Evolutionary conservation across 306 rosid genomes (phyloP).

Genomic region (Sindora glabra): DNA sequence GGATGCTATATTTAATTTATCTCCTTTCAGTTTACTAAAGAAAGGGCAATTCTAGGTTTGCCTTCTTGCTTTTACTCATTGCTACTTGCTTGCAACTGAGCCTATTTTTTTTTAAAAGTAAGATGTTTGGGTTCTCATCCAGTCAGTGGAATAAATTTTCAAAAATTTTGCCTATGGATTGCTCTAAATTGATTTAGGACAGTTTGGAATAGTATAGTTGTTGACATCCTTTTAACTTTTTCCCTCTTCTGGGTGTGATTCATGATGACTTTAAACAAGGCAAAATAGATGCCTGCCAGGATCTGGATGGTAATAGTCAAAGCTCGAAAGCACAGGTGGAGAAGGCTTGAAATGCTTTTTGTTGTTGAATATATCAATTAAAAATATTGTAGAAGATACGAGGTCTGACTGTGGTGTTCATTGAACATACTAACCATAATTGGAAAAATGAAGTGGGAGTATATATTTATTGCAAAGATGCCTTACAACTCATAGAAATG

Average conservation of each 20-base stretch:
- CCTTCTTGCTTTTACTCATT: not conserved
- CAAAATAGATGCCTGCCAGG: not conserved
- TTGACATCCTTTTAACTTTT: not conserved
- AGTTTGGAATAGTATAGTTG: slow-evolving; percentile 8
- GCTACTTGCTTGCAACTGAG: not conserved
- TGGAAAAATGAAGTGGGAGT: no score
- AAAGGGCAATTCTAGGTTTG: slow-evolving; percentile 2
- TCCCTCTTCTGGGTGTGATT: slow-evolving; percentile 10
- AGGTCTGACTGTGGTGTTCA: slow-evolving; percentile 1
- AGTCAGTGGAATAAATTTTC: not conserved
- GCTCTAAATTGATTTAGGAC: not conserved
- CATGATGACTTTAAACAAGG: not conserved
- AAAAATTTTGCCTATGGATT: not conserved
- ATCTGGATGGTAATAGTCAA: slow-evolving; percentile 1
- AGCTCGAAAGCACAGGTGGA: slow-evolving; percentile 8
- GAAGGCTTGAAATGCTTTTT: not conserved
- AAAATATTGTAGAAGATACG: not conserved
- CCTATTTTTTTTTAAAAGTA: no score
- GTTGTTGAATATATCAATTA: not conserved
- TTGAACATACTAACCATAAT: no score
- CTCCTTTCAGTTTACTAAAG: not conserved
- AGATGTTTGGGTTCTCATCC: no score
- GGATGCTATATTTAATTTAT: slow-evolving; percentile 29
- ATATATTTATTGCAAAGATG: no score
- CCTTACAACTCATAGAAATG: no score